Base-by-base conservation (phyloP, 2,329 filamentous ascomycete genomes). In the Aphanocladium album region DNA sequence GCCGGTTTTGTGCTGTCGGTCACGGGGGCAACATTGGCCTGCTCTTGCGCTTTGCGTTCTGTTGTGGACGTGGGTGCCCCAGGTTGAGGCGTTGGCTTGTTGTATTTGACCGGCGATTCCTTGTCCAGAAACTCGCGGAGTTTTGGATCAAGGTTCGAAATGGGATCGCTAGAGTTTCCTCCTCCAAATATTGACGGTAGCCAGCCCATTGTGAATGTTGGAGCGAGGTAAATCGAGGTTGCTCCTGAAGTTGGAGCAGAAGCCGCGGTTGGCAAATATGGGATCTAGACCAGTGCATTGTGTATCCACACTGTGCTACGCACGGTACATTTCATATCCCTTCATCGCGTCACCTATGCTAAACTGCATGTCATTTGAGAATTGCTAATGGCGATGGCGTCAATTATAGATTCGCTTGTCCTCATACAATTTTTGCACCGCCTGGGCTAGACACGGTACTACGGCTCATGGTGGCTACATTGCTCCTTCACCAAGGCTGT, bases 101-200 rank as follows among this genome's bases (percentile, higher is more conserved):
- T 72, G 78, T 89, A 88, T 76, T 90, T 89, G 67, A 88, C 79
- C 35, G 91, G 89, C 27, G 90, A 88, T 78, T 96, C 90, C 75
- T 88, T 87, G 71, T 92, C 82, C 70, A 96, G 86, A 74, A 93
- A 96, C 65, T 93, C 89, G 69, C 89, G 89, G 60, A 96, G 83
- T 65, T 88, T 87, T 43, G 91, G 89, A 70, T 96, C 91, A 68
- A 97, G 86, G 67, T 89, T 87, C 67, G 83, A 81, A 65, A 91
- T 81, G 25, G 89, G 87, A 64, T 86, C 80, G 67, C 72, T 72
- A 64, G 74, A 76, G 63, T 72, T 77, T 58, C 75, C 73, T 65
- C 79, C 75, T 67, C 81, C 72, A 64, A 83, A 80, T 62, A 84
- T 76, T 62, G 79, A 80, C 64, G 81, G 78, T 67, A 84, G 74